These are phyloP conservation scores for Fagus sylvatica DNA, from an alignment of 306 rosid genomes.

Conservation along the genomic window DNA sequence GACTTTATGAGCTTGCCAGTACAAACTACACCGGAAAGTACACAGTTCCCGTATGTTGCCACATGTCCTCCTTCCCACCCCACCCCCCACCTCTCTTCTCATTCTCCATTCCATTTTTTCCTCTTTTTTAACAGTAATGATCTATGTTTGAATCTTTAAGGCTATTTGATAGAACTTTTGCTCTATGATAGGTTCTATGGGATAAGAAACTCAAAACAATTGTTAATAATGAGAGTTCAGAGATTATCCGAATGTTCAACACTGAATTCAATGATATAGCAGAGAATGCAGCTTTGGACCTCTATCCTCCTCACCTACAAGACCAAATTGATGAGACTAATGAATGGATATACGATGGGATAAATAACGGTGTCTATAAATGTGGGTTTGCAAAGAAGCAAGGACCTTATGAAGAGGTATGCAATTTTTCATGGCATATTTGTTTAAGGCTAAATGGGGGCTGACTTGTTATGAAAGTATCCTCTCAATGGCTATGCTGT, in stretches of 20 bases:
- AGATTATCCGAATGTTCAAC: conserved; percentile 91
- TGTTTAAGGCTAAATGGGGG: background rate
- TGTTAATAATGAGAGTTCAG: conserved; percentile 88
- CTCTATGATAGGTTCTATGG: conserved; percentile 72
- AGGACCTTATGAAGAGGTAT: conserved; percentile 71
- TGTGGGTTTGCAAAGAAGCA: conserved; percentile 93
- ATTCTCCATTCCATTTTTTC: too few species aligned
- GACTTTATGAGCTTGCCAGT: conserved; percentile 83
- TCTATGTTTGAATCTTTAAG: background rate
- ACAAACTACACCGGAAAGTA: conserved; percentile 73
- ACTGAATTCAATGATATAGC: conserved; percentile 72
- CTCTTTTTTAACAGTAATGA: background rate
- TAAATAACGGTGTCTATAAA: conserved; percentile 88
- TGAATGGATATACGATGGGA: conserved; percentile 62
- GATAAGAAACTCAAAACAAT: conserved; percentile 89
- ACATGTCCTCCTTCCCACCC: background rate
- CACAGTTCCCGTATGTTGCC: conserved; percentile 76
- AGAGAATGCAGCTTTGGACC: conserved; percentile 70
- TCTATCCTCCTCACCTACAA: conserved; percentile 73
- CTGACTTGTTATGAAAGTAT: conserved; percentile 8
- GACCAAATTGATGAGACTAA: conserved; percentile 66
- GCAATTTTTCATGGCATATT: background rate
- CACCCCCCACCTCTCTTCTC: background rate
- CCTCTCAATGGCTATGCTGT: background rate
- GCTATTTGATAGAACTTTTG: conserved; percentile 18